Evolutionary conservation across 73 alveolate species (phyloP), one percentile per base, ranked within the genome.

Genomic region (Symbiodinium natans): DNA sequence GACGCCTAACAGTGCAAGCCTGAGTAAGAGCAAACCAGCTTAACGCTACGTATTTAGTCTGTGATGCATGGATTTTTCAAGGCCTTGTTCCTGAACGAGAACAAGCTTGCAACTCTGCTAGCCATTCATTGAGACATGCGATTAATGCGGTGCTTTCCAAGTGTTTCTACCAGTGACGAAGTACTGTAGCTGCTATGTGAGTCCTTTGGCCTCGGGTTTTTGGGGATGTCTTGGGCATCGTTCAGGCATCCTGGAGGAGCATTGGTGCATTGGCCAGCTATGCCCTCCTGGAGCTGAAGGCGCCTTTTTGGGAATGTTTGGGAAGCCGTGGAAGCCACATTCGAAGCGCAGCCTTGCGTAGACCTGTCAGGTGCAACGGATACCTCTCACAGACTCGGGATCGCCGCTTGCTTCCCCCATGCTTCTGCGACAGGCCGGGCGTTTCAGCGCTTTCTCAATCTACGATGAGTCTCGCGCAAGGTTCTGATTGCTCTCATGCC

Each of bases 241-340:
- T 17, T 68, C 9, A 87, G 94, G 94, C 94, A 34, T 87, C 96
- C 88, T 90, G 96, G 96, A 74, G 87, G 38, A 90, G 96, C 87
- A 90, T 90, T 56, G 96, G 96, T 10, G 96, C 96, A 7, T 43
- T 90, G 41, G 88, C 96, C 86, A 90, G 46, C 63, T 90, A 68
- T 23, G 96, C 96, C 6, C 75, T 90, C 38, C 80, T 90, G 96
- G 96, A 90, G 87, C 87, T 90, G 48, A 90, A 90, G 96, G 96
- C 87, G n/a, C 2, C 77, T 8, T 8, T 10, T 6, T 59, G 77
- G 15, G 4, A 59, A 13, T 21, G 29, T 21, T 59, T 59, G 34
- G 33, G 77, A 25, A 59, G 33, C 31, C 8, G 77, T 59, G 77
- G 59, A 46, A 46, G 59, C 59, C 6, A 46, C 59, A n/a, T n/a